Base-by-base conservation (phyloP, 129 eudicot genomes). In the Pseudognaphalium luteoalbum region DNA sequence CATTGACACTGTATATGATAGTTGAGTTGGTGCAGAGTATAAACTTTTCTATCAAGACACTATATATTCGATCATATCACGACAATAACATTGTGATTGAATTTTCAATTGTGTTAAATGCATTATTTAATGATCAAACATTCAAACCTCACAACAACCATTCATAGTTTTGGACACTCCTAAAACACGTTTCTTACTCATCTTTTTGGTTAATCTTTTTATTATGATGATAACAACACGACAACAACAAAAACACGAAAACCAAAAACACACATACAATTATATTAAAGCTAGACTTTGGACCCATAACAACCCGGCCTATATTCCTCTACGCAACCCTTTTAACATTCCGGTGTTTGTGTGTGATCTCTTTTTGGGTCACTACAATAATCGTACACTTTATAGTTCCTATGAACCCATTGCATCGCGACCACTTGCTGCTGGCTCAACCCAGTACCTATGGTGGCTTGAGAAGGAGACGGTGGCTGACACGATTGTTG, bases 311-410 rank as follows among this genome's bases (percentile, higher is more conserved):
- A 66, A 66, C 44, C 65, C 70, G n/a, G 66, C 57, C 64, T 28
- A 73, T 3, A 28, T 72, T 12, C 54, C 11, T 28, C 37, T n/a
- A 35, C 21, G 37, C 25, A 47, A 2, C 54, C 30, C 60, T 58
- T 3, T 25, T 66, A 88, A 58, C 98, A 93, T 83, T 93, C 98
- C 0, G 98, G 98, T 17, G 89, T 87, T n/a, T 74, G 88, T 6
- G 75, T 29, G 41, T 85, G 98, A 85, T 93, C 88, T 75, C 96
- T 85, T 25, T 56, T 79, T 3, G 89, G 73, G 76, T 93, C 98
- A 0, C 35, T 74, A 67, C 98, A 93, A 78, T 93, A 93, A 59
- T 93, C 91, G 58, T 90, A 93, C 33, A 90, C 89, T 84, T 80
- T 83, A 70, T 80, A 84, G 68, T 79, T 85, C 22, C 82, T 82